A percentile compares a stretch with the other conserved stretches of the same genome.
phyloP scores from a whole-genome alignment of 2,329 filamentous ascomycete species.

The Fusarium sp. region DNA sequence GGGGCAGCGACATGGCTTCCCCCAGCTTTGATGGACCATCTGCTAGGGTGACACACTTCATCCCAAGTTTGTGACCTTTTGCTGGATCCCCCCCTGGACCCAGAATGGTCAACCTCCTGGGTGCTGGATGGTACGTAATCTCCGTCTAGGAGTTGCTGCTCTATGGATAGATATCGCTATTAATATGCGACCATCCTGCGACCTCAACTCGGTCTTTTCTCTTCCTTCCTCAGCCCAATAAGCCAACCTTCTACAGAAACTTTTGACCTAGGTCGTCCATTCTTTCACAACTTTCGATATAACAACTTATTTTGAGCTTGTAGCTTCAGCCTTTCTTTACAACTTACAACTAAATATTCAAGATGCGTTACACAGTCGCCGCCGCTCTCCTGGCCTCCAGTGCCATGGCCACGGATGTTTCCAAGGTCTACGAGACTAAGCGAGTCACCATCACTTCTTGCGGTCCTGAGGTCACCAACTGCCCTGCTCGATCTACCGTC shows the following conservation, averaged over 20 bases:
- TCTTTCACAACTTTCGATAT: constrained; percentile 59
- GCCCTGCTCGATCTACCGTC: constrained; percentile 58
- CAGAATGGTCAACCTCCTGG: constrained; percentile 35
- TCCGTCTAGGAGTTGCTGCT: constrained; percentile 43
- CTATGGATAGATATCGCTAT: constrained; percentile 55
- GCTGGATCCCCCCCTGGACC: constrained; percentile 45
- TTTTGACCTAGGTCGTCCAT: constrained; percentile 72
- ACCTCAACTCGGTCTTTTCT: constrained; percentile 36
- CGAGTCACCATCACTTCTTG: constrained; percentile 69
- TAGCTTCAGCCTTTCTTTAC: constrained; percentile 48
- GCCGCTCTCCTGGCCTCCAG: constrained; percentile 63
- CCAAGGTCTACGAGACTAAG: constrained; percentile 70
- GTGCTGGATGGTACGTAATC: constrained; percentile 45
- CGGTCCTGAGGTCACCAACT: constrained; percentile 62
- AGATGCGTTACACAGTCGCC: constrained; percentile 74
- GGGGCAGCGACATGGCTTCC: constrained; percentile 43
- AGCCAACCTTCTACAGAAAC: constrained; percentile 61
- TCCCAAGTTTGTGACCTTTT: constrained; percentile 43
- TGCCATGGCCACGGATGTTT: constrained; percentile 54
- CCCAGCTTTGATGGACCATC: constrained; percentile 43
- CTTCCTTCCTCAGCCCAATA: constrained; percentile 60
- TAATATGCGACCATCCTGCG: constrained; percentile 62
- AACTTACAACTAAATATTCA: constrained; percentile 57
- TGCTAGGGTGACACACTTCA: constrained; percentile 45
- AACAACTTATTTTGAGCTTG: constrained; percentile 47